Evolutionary conservation across 2,329 filamentous ascomycete genomes (phyloP).

Genomic region (Aspergillus sp.): DNA sequence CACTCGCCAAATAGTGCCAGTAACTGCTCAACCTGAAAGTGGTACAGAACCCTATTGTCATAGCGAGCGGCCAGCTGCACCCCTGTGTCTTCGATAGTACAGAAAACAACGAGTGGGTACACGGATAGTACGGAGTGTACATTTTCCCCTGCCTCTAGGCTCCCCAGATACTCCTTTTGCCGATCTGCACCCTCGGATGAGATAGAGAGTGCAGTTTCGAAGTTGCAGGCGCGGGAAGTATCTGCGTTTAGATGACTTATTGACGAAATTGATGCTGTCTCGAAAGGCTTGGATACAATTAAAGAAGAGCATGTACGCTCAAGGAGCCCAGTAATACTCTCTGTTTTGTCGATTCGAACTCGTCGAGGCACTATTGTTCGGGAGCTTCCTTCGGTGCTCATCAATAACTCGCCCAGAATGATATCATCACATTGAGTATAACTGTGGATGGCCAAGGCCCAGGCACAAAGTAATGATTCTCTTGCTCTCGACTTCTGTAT

Average conservation of each 20-base stretch:
- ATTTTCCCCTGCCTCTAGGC: neutral
- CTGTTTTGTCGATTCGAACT: constrained; percentile 30
- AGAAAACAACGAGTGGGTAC: constrained; percentile 14
- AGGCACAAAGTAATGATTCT: constrained; percentile 42
- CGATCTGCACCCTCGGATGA: neutral
- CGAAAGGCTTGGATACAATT: constrained; percentile 60
- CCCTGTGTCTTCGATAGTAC: neutral
- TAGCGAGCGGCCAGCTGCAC: constrained; percentile 9
- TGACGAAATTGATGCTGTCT: constrained; percentile 48
- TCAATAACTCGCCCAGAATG: constrained; percentile 45
- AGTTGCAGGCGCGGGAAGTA: constrained; percentile 39
- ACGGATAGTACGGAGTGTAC: neutral
- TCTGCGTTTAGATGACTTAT: constrained; percentile 55
- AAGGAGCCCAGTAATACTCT: constrained; percentile 49
- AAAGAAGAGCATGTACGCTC: constrained; percentile 52
- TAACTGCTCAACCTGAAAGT: constrained; percentile 10
- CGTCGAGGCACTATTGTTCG: constrained; percentile 44
- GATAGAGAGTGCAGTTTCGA: constrained; percentile 43
- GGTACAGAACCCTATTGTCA: constrained; percentile 9
- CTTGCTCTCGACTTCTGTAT: constrained; percentile 7
- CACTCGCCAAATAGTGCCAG: constrained; percentile 11
- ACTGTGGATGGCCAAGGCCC: constrained; percentile 39
- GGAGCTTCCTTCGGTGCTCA: constrained; percentile 37
- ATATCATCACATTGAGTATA: constrained; percentile 42
- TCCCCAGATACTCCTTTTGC: neutral